These are phyloP conservation scores for Spizellomyces sp. DNA, from an alignment of 192 early-diverging fungal species.

Conservation along the genomic window DNA sequence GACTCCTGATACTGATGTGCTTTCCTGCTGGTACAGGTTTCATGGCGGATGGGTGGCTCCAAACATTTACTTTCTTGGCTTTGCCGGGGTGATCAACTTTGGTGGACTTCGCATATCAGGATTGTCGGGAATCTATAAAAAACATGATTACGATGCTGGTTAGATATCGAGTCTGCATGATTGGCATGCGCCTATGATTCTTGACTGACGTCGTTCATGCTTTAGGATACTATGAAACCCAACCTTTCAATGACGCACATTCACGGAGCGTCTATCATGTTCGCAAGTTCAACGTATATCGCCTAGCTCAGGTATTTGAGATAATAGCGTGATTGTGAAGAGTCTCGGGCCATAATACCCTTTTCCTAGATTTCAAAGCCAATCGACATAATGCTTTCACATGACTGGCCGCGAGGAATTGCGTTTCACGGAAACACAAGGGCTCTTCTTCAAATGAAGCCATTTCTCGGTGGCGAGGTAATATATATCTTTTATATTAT, in stretches of 20 bases:
- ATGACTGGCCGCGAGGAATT: conserved; percentile 95
- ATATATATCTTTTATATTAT: background rate
- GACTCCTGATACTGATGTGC: background rate
- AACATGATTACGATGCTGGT: conserved; percentile 49
- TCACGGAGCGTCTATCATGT: conserved; percentile 84
- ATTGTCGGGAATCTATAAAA: conserved; percentile 85
- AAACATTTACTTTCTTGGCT: conserved; percentile 93
- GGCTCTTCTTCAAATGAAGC: conserved; percentile 66
- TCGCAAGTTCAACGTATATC: conserved; percentile 79
- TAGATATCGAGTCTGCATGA: conserved; percentile 1
- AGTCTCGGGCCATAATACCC: no score
- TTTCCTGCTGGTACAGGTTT: conserved; percentile 51
- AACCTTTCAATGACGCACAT: conserved; percentile 72
- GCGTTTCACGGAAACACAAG: conserved; percentile 73
- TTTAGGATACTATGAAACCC: conserved; percentile 71
- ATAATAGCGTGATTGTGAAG: background rate
- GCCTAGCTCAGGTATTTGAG: conserved; percentile 64
- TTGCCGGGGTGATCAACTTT: conserved; percentile 82
- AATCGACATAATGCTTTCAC: conserved; percentile 88
- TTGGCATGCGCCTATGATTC: conserved; percentile 6
- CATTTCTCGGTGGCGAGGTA: conserved; percentile 77
- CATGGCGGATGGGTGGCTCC: conserved; percentile 94
- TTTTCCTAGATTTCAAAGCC: conserved; percentile 64
- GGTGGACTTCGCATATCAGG: conserved; percentile 92
- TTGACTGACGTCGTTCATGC: background rate